phyloP scores from a whole-genome alignment of 2,329 filamentous ascomycete species.

The Tolypocladium tropicale region DNA sequence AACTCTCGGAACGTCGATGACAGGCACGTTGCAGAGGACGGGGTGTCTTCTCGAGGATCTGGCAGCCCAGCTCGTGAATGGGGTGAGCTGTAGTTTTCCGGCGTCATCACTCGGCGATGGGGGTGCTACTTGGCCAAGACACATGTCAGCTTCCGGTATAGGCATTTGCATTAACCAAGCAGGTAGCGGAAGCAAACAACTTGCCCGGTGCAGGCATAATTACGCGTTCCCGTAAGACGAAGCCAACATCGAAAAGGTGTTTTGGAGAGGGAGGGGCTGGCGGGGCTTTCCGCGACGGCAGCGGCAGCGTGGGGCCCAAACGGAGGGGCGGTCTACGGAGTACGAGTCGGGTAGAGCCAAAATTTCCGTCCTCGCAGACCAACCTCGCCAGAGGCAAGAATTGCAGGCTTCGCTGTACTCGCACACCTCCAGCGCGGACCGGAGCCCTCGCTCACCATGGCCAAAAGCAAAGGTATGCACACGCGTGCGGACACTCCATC shows the following conservation, averaged over 20 bases:
- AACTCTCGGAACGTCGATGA: conserved; percentile 7
- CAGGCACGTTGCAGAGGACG: not conserved
- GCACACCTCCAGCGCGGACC: not conserved
- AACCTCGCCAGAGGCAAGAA: not conserved
- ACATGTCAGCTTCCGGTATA: too few species aligned
- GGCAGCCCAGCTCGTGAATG: not conserved
- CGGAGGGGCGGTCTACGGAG: too few species aligned
- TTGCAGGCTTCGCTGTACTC: not conserved
- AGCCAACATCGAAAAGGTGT: too few species aligned
- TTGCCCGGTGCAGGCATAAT: too few species aligned
- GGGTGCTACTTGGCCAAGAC: too few species aligned
- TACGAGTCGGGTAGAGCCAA: too few species aligned
- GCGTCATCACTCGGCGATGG: too few species aligned
- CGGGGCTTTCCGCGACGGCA: not conserved
- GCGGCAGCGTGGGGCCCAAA: too few species aligned
- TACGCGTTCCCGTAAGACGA: too few species aligned
- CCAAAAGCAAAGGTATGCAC: conserved; percentile 6
- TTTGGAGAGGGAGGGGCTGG: not conserved
- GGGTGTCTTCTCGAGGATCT: not conserved
- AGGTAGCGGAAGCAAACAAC: too few species aligned
- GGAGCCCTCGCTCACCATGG: conserved; percentile 4
- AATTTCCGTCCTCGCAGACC: not conserved
- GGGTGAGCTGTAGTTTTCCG: not conserved
- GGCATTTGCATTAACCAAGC: too few species aligned
- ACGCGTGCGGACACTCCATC: not conserved